Evolutionary conservation across 192 early-diverging fungal genomes (phyloP).

Genomic region (Gigaspora rosea): DNA sequence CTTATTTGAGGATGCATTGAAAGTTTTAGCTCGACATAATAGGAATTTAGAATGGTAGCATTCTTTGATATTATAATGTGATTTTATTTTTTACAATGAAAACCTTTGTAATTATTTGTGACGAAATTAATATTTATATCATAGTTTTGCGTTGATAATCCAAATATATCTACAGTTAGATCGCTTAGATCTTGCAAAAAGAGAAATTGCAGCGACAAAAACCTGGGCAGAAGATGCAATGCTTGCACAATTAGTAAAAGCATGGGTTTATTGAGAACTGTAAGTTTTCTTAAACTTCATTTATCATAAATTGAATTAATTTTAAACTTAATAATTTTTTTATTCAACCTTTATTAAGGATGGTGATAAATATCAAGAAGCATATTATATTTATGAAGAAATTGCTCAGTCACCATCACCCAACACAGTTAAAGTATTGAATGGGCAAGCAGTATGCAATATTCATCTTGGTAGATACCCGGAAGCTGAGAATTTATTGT

Average conservation of each 20-base stretch:
- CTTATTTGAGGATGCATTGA: constrained; percentile 72
- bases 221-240: constrained; percentile 95
- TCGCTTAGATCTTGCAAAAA: constrained; percentile 83
- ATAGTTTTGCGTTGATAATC: constrained; percentile 73
- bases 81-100: neutral
- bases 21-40: constrained; percentile 61
- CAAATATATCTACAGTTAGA: constrained; percentile 79
- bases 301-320: neutral
- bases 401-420: constrained; percentile 77
- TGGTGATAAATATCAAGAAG: constrained; percentile 80
- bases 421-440: constrained; percentile 73
- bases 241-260: constrained; percentile 89
- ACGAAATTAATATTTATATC: neutral
- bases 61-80: neutral
- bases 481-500: constrained; percentile 79
- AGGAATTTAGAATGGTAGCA: constrained; percentile 83
- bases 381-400: constrained; percentile 94
- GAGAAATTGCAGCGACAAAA: constrained; percentile 74
- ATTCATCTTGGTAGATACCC: constrained; percentile 77
- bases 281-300: constrained; percentile 33
- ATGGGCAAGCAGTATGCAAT: constrained; percentile 79
- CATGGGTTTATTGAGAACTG: constrained; percentile 75
- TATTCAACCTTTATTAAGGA: constrained; percentile 46
- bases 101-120: constrained; percentile 5
- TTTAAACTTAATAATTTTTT: neutral